A percentile compares a stretch with the other conserved stretches of the same genome.
These are phyloP conservation scores for Globisporangium nunn DNA, from an alignment of 352 stramenopile genomes.

Conservation along the genomic window DNA sequence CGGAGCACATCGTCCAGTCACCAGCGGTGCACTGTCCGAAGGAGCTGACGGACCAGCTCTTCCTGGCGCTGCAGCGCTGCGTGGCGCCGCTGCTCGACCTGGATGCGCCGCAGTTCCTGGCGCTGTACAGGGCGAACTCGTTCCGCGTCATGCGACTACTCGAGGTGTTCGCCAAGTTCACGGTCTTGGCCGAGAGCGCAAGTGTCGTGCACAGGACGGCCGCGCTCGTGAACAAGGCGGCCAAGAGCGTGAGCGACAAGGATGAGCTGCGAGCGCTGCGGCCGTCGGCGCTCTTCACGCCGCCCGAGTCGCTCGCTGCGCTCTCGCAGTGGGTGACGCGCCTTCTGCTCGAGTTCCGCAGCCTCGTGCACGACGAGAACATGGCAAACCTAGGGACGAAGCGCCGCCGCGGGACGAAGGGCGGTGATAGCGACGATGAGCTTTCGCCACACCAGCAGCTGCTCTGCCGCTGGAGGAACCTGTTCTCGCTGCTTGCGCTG, in stretches of 20 bases:
- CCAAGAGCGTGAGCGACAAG: slow-evolving; percentile 29
- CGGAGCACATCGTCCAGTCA: slow-evolving; percentile 60
- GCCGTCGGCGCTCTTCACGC: slow-evolving; percentile 55
- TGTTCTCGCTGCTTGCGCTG: slow-evolving; percentile 58
- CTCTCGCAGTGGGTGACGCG: slow-evolving; percentile 48
- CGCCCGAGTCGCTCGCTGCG: slow-evolving; percentile 29
- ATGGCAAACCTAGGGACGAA: slow-evolving; percentile 40
- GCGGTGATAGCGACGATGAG: slow-evolving; percentile 14
- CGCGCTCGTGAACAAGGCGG: slow-evolving; percentile 32
- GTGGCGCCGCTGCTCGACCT: slow-evolving; percentile 40
- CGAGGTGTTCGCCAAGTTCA: slow-evolving; percentile 63
- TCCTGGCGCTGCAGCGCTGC: slow-evolving; percentile 30
- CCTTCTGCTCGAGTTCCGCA: slow-evolving; percentile 45
- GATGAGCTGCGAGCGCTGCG: slow-evolving; percentile 42
- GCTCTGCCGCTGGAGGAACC: slow-evolving; percentile 57
- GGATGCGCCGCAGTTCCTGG: slow-evolving; percentile 28
- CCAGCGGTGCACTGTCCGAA: slow-evolving; percentile 37
- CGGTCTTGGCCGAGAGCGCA: slow-evolving; percentile 41
- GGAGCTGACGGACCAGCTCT: slow-evolving; percentile 38
- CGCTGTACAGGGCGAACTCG: slow-evolving; percentile 38
- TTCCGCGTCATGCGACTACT: slow-evolving; percentile 61
- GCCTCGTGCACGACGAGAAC: slow-evolving; percentile 23
- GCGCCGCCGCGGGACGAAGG: slow-evolving; percentile 32
- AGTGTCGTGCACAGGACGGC: slow-evolving; percentile 44
- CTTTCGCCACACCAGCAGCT: slow-evolving; percentile 30